These are phyloP conservation scores for Entomortierella parvispora DNA, from an alignment of 192 early-diverging fungal species.

Conservation along the genomic window DNA sequence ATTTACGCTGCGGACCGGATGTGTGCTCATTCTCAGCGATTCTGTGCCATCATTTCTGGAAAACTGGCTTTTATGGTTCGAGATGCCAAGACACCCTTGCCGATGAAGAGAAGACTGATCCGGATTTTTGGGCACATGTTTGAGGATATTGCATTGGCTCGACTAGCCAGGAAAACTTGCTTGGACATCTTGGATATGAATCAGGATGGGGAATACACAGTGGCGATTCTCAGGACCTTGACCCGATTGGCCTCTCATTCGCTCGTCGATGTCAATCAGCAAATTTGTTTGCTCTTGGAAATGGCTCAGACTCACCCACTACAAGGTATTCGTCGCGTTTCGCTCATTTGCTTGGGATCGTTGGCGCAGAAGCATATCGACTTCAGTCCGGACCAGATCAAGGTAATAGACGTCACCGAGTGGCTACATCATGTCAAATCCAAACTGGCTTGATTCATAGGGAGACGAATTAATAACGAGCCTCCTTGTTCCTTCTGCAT, in stretches of 20 bases:
- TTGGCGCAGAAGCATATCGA: conserved; percentile 35
- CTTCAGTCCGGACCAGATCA: conserved; percentile 32
- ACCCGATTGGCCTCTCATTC: conserved; percentile 51
- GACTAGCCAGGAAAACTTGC: conserved; percentile 54
- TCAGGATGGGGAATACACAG: conserved; percentile 45
- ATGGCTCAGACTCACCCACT: conserved; percentile 7
- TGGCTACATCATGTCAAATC: neutral
- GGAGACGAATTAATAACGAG: too few relatives aligned
- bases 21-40: conserved; percentile 55
- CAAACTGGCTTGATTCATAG: too few relatives aligned
- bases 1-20: conserved; percentile 57
- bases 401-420: conserved; percentile 4
- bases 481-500: too few relatives aligned
- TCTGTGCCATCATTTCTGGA: conserved; percentile 55
- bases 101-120: conserved; percentile 44
- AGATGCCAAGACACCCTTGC: conserved; percentile 41
- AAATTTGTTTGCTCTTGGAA: conserved; percentile 40
- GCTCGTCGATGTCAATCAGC: conserved; percentile 52
- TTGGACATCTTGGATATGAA: conserved; percentile 47
- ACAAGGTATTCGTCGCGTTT: conserved; percentile 33
- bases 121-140: conserved; percentile 65
- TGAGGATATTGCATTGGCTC: conserved; percentile 52
- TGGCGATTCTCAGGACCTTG: conserved; percentile 53
- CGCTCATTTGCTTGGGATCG: conserved; percentile 30
- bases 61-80: conserved; percentile 48